Conservation (phyloP, 2,329 filamentous ascomycete species). For the Calonectria honghensis region DNA sequence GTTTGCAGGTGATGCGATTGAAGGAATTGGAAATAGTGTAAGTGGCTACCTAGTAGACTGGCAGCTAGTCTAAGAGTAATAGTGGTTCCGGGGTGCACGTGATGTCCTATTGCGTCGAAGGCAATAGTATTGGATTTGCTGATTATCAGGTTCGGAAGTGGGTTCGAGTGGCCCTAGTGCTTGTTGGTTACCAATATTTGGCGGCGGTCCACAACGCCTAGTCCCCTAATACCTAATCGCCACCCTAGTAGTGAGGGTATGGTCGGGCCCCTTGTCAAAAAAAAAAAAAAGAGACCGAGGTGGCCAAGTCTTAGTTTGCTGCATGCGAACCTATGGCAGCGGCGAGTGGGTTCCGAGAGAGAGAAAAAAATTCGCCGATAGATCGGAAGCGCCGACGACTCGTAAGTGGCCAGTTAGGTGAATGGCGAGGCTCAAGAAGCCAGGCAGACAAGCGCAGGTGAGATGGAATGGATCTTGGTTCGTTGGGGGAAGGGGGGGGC, state of each 20-base stretch:
- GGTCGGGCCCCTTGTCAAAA: constrained; percentile 33
- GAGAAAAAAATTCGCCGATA: constrained; percentile 36
- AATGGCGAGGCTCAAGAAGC: not conserved
- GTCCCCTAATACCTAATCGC: constrained; percentile 33
- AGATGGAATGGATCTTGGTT: constrained; percentile 26
- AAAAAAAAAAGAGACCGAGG: constrained; percentile 34
- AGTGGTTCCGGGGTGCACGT: constrained; percentile 33
- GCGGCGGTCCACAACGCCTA: constrained; percentile 29
- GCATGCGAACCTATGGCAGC: constrained; percentile 41
- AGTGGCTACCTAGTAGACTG: constrained; percentile 32
- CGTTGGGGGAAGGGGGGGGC: constrained; percentile 21
- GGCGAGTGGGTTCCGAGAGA: constrained; percentile 41
- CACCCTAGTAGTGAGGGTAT: constrained; percentile 21
- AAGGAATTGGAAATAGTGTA: constrained; percentile 27
- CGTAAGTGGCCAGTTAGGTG: not conserved
- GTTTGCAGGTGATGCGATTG: constrained; percentile 10
- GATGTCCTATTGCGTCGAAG: constrained; percentile 39
- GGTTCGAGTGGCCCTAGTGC: constrained; percentile 27
- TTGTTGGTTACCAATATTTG: constrained; percentile 33
- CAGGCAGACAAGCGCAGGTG: constrained; percentile 42
- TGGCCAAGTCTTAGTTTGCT: constrained; percentile 36
- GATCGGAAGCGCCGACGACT: constrained; percentile 28
- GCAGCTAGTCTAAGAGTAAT: constrained; percentile 23
- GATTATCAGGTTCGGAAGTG: constrained; percentile 26
- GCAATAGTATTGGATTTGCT: constrained; percentile 29